A percentile compares a stretch with the other conserved stretches of the same genome.
phyloP scores from a whole-genome alignment of 2,329 filamentous ascomycete genomes.

The Meredithiella fracta region DNA sequence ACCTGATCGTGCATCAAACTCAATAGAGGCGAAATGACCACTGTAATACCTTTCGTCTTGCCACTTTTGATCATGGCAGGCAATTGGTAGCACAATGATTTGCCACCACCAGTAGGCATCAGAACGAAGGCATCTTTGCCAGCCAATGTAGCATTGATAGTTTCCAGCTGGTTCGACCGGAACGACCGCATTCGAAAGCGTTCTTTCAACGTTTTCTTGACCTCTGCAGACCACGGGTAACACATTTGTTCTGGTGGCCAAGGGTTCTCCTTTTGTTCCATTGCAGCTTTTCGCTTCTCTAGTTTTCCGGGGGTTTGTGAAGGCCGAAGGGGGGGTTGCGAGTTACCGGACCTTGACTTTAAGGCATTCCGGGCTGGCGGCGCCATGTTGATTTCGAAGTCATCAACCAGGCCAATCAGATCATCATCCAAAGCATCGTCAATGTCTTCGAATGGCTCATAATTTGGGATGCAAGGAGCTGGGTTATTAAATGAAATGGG shows the following conservation, averaged over 20 bases:
- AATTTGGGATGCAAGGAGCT: neutral
- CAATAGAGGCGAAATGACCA: slow-evolving; percentile 86
- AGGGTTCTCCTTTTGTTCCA: slow-evolving; percentile 18
- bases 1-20: slow-evolving; percentile 98
- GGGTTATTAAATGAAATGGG: slow-evolving; percentile 1
- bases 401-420: slow-evolving; percentile 14
- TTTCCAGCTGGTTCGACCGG: slow-evolving; percentile 78
- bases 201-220: slow-evolving; percentile 63
- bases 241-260: slow-evolving; percentile 41
- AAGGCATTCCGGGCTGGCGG: slow-evolving; percentile 15
- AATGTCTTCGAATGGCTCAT: slow-evolving; percentile 12
- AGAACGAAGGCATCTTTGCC: slow-evolving; percentile 87
- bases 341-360: slow-evolving; percentile 1
- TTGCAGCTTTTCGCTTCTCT: slow-evolving; percentile 19
- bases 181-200: slow-evolving; percentile 76
- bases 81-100: slow-evolving; percentile 91
- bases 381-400: slow-evolving; percentile 20
- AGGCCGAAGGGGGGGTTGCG: slow-evolving; percentile 20
- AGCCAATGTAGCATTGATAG: slow-evolving; percentile 79
- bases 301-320: slow-evolving; percentile 26
- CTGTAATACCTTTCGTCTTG: slow-evolving; percentile 67
- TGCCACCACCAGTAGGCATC: slow-evolving; percentile 95
- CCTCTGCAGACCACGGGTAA: slow-evolving; percentile 71
- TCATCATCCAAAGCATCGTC: slow-evolving; percentile 14
- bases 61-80: slow-evolving; percentile 72